Evolutionary conservation across 768 basidiomycete species (phyloP).

Genomic region (Terana coerulea): DNA sequence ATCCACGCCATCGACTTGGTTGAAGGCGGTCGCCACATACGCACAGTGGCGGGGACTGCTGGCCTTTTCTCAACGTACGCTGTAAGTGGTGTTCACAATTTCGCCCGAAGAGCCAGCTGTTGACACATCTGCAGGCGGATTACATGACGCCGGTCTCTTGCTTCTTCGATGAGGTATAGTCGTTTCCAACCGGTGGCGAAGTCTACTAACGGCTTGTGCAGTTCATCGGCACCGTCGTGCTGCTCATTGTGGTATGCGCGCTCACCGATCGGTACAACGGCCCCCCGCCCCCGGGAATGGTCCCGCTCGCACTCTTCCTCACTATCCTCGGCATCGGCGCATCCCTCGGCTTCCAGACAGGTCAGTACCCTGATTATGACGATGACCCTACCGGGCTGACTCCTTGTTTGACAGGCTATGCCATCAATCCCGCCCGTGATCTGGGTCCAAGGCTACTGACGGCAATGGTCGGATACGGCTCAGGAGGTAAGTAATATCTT

Average conservation of each 20-base stretch:
- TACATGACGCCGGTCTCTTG: constrained; percentile 41
- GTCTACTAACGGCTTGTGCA: constrained; percentile 21
- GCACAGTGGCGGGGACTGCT: constrained; percentile 57
- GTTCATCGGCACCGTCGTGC: constrained; percentile 53
- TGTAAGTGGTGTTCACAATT: constrained; percentile 32
- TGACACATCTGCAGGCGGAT: constrained; percentile 24
- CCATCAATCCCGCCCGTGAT: constrained; percentile 71
- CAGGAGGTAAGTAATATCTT: constrained; percentile 6
- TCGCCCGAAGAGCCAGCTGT: background rate
- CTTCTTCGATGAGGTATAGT: constrained; percentile 43
- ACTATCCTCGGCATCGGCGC: constrained; percentile 55
- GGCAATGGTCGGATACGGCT: constrained; percentile 71
- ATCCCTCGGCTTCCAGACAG: constrained; percentile 59
- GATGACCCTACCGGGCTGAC: background rate
- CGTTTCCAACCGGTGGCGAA: background rate
- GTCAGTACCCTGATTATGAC: constrained; percentile 3
- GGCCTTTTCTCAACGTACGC: constrained; percentile 59
- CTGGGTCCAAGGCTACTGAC: constrained; percentile 66
- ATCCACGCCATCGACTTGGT: constrained; percentile 62
- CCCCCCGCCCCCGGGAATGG: constrained; percentile 45
- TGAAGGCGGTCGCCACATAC: constrained; percentile 51
- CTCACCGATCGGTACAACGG: constrained; percentile 50
- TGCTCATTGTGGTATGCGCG: constrained; percentile 52
- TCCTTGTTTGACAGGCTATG: constrained; percentile 37
- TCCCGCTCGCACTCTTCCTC: constrained; percentile 54